These are phyloP conservation scores for Leptographium wingfieldii DNA, from an alignment of 2,329 filamentous ascomycete genomes.

Conservation along the genomic window DNA sequence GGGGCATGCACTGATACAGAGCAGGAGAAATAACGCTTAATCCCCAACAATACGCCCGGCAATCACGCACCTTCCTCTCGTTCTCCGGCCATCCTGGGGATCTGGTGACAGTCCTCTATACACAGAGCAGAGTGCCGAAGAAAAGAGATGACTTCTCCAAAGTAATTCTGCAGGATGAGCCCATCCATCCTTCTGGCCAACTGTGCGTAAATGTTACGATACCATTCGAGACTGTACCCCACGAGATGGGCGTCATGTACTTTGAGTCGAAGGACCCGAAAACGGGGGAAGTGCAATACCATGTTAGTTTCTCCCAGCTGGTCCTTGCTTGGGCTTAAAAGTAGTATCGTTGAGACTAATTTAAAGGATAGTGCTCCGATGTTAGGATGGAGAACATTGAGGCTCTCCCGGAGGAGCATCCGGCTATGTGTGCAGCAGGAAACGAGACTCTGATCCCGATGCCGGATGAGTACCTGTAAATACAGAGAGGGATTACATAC, in stretches of 20 bases:
- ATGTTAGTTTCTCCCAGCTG: neutral
- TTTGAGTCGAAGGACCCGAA: neutral
- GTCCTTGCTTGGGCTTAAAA: too few relatives aligned
- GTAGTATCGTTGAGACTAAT: too few relatives aligned
- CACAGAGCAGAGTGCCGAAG: neutral
- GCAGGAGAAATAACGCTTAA: neutral
- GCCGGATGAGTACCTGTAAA: conserved; percentile 2
- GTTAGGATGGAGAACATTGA: neutral
- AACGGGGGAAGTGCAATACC: neutral
- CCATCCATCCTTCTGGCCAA: conserved; percentile 1
- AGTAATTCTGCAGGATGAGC: neutral
- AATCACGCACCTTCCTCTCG: neutral
- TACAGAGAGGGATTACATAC: neutral
- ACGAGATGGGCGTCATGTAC: conserved; percentile 3
- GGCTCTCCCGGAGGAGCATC: conserved; percentile 2
- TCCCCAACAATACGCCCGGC: neutral
- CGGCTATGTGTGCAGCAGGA: neutral
- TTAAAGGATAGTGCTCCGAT: neutral
- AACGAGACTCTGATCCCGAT: conserved; percentile 2
- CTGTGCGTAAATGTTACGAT: conserved; percentile 1
- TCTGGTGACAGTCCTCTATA: conserved; percentile 1
- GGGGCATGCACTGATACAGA: neutral
- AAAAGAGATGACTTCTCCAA: neutral
- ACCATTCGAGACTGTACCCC: neutral
- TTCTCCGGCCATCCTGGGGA: conserved; percentile 1